Percentiles rank a stretch among this genome's conserved stretches.
These are phyloP conservation scores for Aspergillus hiratsukae DNA, from an alignment of 2,329 filamentous ascomycete species.

Conservation along the genomic window DNA sequence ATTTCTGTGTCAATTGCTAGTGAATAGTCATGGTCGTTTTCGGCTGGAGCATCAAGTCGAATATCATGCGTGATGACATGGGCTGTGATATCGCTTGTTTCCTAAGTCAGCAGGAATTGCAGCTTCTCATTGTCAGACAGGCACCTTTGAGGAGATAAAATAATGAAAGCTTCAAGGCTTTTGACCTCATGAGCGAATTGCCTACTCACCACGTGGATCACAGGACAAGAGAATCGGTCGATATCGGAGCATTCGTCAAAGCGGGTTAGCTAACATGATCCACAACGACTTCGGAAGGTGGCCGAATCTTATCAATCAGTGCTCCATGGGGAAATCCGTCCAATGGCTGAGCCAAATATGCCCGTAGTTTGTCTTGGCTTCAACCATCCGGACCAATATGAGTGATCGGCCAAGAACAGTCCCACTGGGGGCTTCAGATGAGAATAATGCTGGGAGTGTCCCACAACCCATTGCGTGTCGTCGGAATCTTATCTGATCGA, in stretches of 20 bases:
- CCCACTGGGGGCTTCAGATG: background rate
- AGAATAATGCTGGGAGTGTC: background rate
- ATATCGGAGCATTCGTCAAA: background rate
- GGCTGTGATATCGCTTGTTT: too few relatives aligned
- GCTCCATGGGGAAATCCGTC: background rate
- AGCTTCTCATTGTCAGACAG: too few relatives aligned
- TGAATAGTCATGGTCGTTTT: too few relatives aligned
- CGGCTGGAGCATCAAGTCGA: too few relatives aligned
- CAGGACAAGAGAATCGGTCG: background rate
- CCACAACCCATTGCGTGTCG: background rate
- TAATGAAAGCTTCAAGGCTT: too few relatives aligned
- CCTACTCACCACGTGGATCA: background rate
- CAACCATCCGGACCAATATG: background rate
- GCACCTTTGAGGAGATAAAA: too few relatives aligned
- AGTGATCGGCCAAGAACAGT: background rate
- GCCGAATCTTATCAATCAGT: background rate
- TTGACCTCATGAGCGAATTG: background rate
- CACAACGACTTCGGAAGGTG: background rate
- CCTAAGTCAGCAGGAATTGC: too few relatives aligned
- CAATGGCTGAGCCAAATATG: background rate
- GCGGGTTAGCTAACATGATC: background rate
- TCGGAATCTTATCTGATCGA: background rate
- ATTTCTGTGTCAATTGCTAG: too few relatives aligned
- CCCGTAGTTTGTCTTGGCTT: background rate
- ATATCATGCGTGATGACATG: too few relatives aligned